These are phyloP conservation scores for Rhazya stricta DNA, from an alignment of 257 asterid genomes.

Conservation along the genomic window DNA sequence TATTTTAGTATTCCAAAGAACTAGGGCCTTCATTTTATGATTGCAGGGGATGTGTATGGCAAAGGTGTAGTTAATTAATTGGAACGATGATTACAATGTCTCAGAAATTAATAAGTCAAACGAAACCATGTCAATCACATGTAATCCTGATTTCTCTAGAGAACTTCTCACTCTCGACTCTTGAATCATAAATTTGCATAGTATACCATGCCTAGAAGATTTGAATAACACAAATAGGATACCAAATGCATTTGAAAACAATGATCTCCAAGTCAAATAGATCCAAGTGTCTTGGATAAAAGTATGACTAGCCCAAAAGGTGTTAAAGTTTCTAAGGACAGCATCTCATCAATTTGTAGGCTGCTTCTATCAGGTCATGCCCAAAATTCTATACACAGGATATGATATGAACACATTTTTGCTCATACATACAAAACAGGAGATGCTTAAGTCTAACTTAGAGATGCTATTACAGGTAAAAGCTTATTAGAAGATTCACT, in stretches of 20 bases:
- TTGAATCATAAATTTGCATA: neutral
- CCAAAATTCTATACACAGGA: neutral
- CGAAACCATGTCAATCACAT: neutral
- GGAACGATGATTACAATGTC: no score
- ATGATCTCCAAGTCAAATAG: neutral
- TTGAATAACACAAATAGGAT: no score
- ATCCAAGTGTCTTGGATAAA: neutral
- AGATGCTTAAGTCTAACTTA: neutral
- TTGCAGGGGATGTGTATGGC: no score
- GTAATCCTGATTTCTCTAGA: neutral
- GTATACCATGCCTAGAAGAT: neutral
- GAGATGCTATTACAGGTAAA: neutral
- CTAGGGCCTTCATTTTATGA: neutral
- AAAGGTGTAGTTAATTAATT: no score
- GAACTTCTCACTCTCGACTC: neutral
- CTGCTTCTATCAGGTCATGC: neutral
- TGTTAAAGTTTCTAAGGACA: neutral
- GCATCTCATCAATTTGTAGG: neutral
- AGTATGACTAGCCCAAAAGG: neutral
- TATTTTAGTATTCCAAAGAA: neutral
- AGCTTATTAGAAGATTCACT: neutral
- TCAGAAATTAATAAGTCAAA: no score
- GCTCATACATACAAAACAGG: neutral
- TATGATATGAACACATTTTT: neutral
- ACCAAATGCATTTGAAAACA: neutral